phyloP scores from a whole-genome alignment of 805 yeast genomes.

The Yarrowia keelungensis region DNA sequence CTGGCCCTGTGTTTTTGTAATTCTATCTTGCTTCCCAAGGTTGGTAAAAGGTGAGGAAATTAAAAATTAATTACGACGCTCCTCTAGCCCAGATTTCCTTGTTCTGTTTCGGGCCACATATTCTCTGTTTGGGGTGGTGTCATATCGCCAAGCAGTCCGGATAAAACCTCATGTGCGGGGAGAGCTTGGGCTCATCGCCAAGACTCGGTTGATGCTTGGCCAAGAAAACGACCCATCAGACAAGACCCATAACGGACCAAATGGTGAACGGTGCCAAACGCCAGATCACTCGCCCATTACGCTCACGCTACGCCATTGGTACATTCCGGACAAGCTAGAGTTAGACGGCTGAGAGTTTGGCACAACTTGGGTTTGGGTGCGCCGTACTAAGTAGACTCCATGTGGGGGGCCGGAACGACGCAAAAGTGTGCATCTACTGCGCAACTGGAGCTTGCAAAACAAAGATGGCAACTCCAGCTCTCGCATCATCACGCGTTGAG shows the following conservation, averaged over 20 bases:
- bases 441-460: background rate
- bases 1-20: too few relatives aligned
- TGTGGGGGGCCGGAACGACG: slow-evolving; percentile 16
- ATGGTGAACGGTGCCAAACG: background rate
- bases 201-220: background rate
- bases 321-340: slow-evolving; percentile 22
- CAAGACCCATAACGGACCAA: too few relatives aligned
- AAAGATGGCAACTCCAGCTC: background rate
- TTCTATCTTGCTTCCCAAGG: background rate
- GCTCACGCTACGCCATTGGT: slow-evolving; percentile 1
- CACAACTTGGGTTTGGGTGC: background rate
- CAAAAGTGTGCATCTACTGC: slow-evolving; percentile 4
- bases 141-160: slow-evolving; percentile 17
- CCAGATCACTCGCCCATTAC: background rate
- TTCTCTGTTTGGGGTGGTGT: background rate
- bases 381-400: slow-evolving; percentile 9
- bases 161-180: background rate
- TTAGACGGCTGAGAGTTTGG: slow-evolving; percentile 11
- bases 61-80: background rate
- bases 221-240: background rate
- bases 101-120: background rate
- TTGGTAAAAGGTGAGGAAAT: slow-evolving; percentile 14
- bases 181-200: slow-evolving; percentile 25
- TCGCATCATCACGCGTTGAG: slow-evolving; percentile 10
- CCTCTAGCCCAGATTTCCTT: background rate